Base-by-base conservation (phyloP, 169 alveolate genomes). In the Cryptosporidium ubiquitum region DNA sequence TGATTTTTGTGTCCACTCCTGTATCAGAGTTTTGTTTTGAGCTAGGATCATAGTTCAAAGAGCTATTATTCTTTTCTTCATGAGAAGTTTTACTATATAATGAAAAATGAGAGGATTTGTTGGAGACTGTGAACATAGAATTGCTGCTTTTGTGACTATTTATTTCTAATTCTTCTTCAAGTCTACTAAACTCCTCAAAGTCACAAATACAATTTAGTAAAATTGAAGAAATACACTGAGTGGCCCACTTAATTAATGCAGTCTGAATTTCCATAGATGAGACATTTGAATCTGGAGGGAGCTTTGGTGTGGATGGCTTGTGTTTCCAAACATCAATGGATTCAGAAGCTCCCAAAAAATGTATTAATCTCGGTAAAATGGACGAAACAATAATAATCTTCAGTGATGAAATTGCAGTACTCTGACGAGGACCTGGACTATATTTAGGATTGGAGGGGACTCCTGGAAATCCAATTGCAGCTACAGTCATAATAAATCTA, bases 221-320 rank as follows among this genome's bases (percentile, higher is more conserved):
- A 7, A 79, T 79, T 16, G 89, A 79, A 20, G 89, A 79, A 29
- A 79, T 40, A 40, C 89, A 79, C 9, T 79, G 89, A 3, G 75
- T 60, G 9, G 79, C 89, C 89, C 89, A 79, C n/a, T 64, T 58
- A 40, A 42, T 64, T 35, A 79, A 33, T 20, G 89, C 89, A 20
- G 51, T 64, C 20, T 79, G 89, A 18, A 79, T 60, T 20, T 79
- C 89, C 89, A 79, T 79, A 37, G 89, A 57, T 26, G 89, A 60
- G 0, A 61, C 75, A 58, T 58, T 79, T 79, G 89, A 58, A 61
- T 79, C 89, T n/a, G 89, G 74, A 37, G 89, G 89, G 26, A 79
- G 75, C 10, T 79, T 79, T 79, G 89, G 89, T n/a, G 89, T 47
- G 16, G 89, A 79, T 3, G 79, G 89, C 35, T 79, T 79, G 20